Base-by-base conservation (phyloP, 371 early-diverging fungal genomes). In the Paraphysoderma sedebokerense region DNA sequence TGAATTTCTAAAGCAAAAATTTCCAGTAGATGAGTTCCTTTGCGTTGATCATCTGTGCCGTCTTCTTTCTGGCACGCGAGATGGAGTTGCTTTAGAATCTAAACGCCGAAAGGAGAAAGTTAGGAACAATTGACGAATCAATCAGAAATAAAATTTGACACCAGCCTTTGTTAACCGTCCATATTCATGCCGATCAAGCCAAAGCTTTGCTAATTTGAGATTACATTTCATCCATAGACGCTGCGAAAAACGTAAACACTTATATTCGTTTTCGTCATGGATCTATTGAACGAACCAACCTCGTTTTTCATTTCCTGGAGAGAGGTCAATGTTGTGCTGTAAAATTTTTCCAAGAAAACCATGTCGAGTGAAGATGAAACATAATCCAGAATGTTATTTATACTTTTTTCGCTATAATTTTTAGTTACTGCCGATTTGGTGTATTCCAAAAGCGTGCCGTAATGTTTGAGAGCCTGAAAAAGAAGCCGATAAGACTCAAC, bases 321-420 rank as follows among this genome's bases (percentile, higher is more conserved):
- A 4, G 81, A 63, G 13, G 61, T 66, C 44, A 92, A 52, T 2
- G 92, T 90, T 15, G 74, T 72, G 30, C 79, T 62, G 62, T 91
- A 91, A 45, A 91, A 85, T 47, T 69, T 64, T 49, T 87, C 87
- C 72, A 90, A 74, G 51, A 87, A 83, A 2, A 53, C 56, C 70
- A 81, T 74, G 39, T 87, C 81, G 23, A 74, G 69, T 20, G 81
- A 66, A 8, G 70, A 59, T 15, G 45, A 19, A 13, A 88, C 78
- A 44, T 70, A 77, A 54, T 96, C 93, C 26, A 96, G 63, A 48
- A 90, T 84, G 52, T 82, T 87, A 72, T 91, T 91, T 68, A 96
- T 89, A 55, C 81, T 81, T 68, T 92, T 96, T 57, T 96, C 97
- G 57, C 85, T 80, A 51, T 91, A 84, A 65, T 89, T 92, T 46